Percentiles rank a stretch among this genome's conserved stretches.
Conservation (phyloP, 257 asterid genomes). For the Forsythia viridissima region DNA sequence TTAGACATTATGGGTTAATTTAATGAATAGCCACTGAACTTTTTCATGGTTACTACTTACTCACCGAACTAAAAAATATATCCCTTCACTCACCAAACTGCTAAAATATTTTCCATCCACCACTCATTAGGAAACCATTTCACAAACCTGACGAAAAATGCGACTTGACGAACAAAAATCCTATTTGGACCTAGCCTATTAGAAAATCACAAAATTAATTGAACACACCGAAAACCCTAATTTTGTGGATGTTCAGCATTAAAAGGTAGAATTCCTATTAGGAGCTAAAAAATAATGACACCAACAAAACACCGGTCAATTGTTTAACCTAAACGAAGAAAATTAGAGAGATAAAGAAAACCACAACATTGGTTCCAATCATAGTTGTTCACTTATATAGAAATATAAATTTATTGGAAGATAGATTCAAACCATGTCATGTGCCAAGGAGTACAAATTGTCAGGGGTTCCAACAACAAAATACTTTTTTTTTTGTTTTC, state of each 20-base stretch:
- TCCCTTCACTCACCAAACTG: no score
- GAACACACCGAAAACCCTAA: no score
- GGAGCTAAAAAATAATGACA: conserved; percentile 77
- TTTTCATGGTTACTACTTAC: no score
- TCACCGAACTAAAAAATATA: no score
- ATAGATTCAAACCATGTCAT: conserved; percentile 78
- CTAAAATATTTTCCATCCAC: no score
- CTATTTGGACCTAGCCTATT: no score
- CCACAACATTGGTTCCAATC: neutral
- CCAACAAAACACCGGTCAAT: conserved; percentile 99
- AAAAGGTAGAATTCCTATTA: conserved; percentile 89
- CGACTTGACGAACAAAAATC: no score
- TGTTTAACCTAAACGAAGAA: conserved; percentile 59
- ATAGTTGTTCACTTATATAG: neutral
- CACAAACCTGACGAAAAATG: no score
- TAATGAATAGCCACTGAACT: no score
- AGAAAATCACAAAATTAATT: no score
- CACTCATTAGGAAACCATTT: no score
- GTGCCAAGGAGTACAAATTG: conserved; percentile 97
- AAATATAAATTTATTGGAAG: conserved; percentile 10
- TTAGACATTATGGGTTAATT: no score
- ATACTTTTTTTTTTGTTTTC: conserved; percentile 71
- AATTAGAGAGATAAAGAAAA: conserved; percentile 14
- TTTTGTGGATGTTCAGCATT: conserved; percentile 78
- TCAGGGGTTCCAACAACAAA: conserved; percentile 96